Conservation (phyloP, 23 red algal species). For the Gracilariopsis chorda region DNA sequence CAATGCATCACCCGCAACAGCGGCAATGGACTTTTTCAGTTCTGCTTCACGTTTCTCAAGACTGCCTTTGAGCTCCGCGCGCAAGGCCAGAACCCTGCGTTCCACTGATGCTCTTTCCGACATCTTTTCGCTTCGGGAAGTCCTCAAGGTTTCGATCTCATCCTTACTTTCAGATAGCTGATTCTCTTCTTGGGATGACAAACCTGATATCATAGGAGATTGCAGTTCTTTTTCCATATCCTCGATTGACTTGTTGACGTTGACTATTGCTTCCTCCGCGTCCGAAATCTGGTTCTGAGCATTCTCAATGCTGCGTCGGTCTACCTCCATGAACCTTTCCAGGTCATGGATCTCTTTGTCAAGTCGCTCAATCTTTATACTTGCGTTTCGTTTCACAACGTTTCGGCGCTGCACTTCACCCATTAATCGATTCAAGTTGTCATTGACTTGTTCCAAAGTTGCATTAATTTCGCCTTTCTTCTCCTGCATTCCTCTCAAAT, state of each 20-base stretch:
- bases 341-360: conserved; percentile 22
- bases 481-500: conserved; percentile 10
- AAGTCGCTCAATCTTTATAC: background rate
- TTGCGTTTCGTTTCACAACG: conserved; percentile 9
- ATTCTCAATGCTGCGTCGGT: conserved; percentile 19
- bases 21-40: conserved; percentile 26
- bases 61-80: conserved; percentile 64
- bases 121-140: background rate
- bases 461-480: conserved; percentile 7
- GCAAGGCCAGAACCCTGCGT: conserved; percentile 16
- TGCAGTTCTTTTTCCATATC: conserved; percentile 63
- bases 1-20: background rate
- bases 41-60: conserved; percentile 56
- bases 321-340: conserved; percentile 28
- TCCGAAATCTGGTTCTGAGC: conserved; percentile 31
- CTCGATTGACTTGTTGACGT: conserved; percentile 36
- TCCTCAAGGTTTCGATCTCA: conserved; percentile 27
- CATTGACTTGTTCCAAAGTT: conserved; percentile 28
- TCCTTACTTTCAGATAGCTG: conserved; percentile 32
- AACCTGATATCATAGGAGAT: conserved; percentile 55
- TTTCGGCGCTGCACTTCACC: conserved; percentile 66
- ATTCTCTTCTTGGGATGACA: conserved; percentile 53
- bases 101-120: conserved; percentile 17
- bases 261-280: conserved; percentile 18
- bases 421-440: conserved; percentile 37